These are phyloP conservation scores for Saccharum hybrid DNA, from an alignment of 202 grass and related monocot species.

Conservation along the genomic window DNA sequence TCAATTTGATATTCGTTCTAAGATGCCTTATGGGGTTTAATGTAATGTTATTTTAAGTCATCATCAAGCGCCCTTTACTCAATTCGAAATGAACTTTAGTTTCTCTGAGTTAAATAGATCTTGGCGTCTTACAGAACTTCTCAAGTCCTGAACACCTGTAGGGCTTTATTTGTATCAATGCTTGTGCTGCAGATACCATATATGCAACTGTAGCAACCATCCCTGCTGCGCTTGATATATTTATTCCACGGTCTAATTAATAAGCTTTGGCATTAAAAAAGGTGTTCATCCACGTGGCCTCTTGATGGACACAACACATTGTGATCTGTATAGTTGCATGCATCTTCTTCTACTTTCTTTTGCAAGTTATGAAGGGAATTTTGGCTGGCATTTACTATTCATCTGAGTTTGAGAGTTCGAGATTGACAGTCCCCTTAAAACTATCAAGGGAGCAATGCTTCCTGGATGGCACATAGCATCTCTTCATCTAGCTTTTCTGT, in stretches of 20 bases:
- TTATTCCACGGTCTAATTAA: conserved; percentile 9
- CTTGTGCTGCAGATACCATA: neutral
- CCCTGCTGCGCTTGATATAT: conserved; percentile 9
- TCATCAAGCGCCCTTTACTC: neutral
- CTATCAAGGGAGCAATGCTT: conserved; percentile 19
- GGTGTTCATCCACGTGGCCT: conserved; percentile 13
- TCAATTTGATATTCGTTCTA: conserved; percentile 11
- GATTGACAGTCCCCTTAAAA: conserved; percentile 21
- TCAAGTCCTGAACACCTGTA: neutral
- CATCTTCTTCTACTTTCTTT: conserved; percentile 21
- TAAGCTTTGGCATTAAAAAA: neutral
- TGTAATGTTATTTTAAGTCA: conserved; percentile 3
- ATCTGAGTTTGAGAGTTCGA: neutral
- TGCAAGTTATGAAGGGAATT: neutral
- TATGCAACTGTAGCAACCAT: conserved; percentile 1
- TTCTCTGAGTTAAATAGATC: conserved; percentile 5
- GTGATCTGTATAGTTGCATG: neutral
- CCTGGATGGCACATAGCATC: neutral
- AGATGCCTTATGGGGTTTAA: conserved; percentile 3
- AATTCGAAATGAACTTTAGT: neutral
- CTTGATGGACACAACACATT: conserved; percentile 18
- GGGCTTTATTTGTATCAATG: neutral
- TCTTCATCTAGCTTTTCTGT: neutral
- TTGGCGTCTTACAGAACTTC: neutral
- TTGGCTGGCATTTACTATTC: neutral